These are phyloP conservation scores for Pythium diclinum DNA, from an alignment of 352 stramenopile genomes.

Conservation along the genomic window DNA sequence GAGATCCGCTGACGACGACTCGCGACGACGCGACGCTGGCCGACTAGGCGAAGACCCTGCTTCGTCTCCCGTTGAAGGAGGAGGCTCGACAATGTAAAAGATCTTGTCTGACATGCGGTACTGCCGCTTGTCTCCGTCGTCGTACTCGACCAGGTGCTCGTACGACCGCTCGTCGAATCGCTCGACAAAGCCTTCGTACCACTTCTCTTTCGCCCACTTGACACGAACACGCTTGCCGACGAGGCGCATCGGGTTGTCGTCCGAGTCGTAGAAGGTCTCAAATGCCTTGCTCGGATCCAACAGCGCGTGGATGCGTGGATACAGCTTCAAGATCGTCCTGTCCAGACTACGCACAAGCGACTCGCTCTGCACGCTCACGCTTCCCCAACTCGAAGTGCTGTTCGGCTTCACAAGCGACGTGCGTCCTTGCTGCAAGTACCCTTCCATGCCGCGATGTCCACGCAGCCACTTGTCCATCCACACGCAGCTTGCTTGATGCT, in stretches of 20 bases:
- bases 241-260: conserved; percentile 82
- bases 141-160: conserved; percentile 82
- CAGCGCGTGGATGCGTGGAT: conserved; percentile 25
- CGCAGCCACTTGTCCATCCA: conserved; percentile 87
- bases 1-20: conserved; percentile 24
- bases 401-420: conserved; percentile 85
- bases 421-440: conserved; percentile 67
- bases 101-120: conserved; percentile 90
- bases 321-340: conserved; percentile 26
- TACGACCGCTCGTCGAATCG: conserved; percentile 77
- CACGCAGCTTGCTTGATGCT: conserved; percentile 57
- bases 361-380: conserved; percentile 22
- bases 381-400: conserved; percentile 77
- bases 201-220: conserved; percentile 89
- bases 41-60: neutral
- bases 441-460: conserved; percentile 57
- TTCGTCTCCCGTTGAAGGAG: neutral
- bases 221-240: conserved; percentile 82
- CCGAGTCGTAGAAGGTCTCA: conserved; percentile 87
- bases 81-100: conserved; percentile 65
- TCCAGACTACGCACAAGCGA: conserved; percentile 28
- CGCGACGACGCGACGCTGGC: conserved; percentile 12
- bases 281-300: conserved; percentile 25
- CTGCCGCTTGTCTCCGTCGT: conserved; percentile 83
- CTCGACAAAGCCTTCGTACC: conserved; percentile 80